These are phyloP conservation scores for Protomyces arabidopsidicola DNA, from an alignment of 1,139 yeast genomes.

Conservation along the genomic window DNA sequence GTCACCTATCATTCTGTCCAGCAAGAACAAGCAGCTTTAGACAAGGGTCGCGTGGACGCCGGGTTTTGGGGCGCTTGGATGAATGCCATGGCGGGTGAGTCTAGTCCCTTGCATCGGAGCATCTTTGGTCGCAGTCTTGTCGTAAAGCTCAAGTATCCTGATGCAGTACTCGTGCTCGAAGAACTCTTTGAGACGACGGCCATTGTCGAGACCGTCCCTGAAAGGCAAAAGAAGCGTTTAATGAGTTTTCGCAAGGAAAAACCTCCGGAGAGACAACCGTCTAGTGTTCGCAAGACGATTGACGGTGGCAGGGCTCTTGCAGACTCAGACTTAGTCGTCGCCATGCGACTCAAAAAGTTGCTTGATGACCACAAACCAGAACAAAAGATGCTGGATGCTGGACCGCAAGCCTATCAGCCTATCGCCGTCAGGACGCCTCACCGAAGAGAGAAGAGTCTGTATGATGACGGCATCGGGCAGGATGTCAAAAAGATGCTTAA, in stretches of 20 bases:
- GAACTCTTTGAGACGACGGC: neutral
- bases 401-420: neutral
- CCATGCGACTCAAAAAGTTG: neutral
- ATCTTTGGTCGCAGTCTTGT: conserved; percentile 9
- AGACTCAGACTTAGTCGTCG: neutral
- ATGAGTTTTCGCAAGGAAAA: neutral
- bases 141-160: neutral
- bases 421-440: neutral
- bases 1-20: neutral
- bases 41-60: conserved; percentile 6
- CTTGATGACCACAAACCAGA: neutral
- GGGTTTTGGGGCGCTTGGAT: conserved; percentile 16
- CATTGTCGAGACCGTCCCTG: neutral
- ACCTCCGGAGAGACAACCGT: neutral
- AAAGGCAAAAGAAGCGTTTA: neutral
- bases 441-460: neutral
- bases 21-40: neutral
- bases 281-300: neutral
- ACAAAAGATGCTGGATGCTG: neutral
- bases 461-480: neutral
- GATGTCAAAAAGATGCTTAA: conserved; percentile 1
- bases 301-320: no score
- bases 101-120: neutral
- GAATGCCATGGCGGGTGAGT: conserved; percentile 9
- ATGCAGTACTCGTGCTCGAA: conserved; percentile 1